Percentiles rank a stretch among this genome's conserved stretches.
Conservation (phyloP, 495 filamentous ascomycete genomes). For the Penicillium soppii region DNA sequence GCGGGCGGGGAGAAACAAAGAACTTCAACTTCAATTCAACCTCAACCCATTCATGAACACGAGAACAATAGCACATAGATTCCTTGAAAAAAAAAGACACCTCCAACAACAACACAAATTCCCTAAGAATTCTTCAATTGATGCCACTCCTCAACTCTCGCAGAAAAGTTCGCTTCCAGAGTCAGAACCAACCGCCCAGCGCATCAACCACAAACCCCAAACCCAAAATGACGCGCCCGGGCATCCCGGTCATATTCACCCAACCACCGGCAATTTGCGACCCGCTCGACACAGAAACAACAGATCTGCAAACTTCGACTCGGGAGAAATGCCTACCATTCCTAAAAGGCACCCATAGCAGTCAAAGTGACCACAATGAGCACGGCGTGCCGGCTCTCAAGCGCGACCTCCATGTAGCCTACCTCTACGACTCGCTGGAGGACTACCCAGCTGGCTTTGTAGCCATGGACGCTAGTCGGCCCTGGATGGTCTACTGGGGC, state of each 20-base stretch:
- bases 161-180: slow-evolving; percentile 42
- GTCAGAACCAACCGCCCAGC: slow-evolving; percentile 6
- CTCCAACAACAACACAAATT: not conserved
- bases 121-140: slow-evolving; percentile 4
- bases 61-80: slow-evolving; percentile 2
- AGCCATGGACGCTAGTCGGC: slow-evolving; percentile 74
- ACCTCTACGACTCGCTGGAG: slow-evolving; percentile 66
- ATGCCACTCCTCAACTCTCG: slow-evolving; percentile 40
- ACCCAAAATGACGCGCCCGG: slow-evolving; percentile 31
- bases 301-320: slow-evolving; percentile 64
- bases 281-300: slow-evolving; percentile 64
- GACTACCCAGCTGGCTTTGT: slow-evolving; percentile 65
- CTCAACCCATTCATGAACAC: slow-evolving; percentile 2
- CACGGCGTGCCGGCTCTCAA: slow-evolving; percentile 72
- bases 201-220: slow-evolving; percentile 9
- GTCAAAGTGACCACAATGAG: slow-evolving; percentile 55
- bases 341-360: slow-evolving; percentile 45
- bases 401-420: slow-evolving; percentile 69
- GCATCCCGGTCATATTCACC: slow-evolving; percentile 66
- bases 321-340: slow-evolving; percentile 68
- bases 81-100: no score
- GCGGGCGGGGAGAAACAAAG: not conserved
- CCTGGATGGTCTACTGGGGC: slow-evolving; percentile 94
- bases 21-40: not conserved
- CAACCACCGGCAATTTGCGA: slow-evolving; percentile 64